Evolutionary conservation across 176 grass and related monocot species (phyloP).

Genomic region (Oryza coarctata): DNA sequence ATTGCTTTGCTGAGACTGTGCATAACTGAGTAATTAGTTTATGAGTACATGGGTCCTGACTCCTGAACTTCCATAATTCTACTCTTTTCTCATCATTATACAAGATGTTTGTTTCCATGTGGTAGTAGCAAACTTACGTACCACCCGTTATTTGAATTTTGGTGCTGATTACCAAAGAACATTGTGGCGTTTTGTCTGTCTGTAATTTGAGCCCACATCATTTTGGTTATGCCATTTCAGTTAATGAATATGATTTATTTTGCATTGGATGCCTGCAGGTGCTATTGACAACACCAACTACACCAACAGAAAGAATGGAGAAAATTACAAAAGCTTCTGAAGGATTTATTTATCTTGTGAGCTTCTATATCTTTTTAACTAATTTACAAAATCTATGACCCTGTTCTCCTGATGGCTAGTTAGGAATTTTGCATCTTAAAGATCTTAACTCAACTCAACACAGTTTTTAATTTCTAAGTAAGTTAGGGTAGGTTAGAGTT

Average conservation of each 20-base stretch:
- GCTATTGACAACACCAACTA: constrained; percentile 94
- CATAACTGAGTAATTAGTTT: not conserved
- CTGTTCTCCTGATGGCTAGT: not conserved
- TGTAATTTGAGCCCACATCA: not conserved
- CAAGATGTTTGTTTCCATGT: not conserved
- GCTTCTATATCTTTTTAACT: constrained; percentile 13
- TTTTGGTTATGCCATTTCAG: constrained; percentile 17
- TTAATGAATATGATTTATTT: constrained; percentile 15
- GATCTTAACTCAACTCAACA: too few species aligned
- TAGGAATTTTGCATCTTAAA: too few species aligned
- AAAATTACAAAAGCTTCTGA: constrained; percentile 78
- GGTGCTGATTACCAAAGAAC: not conserved
- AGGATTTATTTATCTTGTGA: constrained; percentile 98
- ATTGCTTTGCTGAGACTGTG: not conserved
- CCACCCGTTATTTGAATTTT: not conserved
- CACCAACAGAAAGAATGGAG: constrained; percentile 97
- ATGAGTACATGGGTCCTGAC: not conserved
- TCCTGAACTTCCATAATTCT: not conserved
- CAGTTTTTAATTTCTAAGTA: too few species aligned
- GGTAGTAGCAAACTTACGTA: not conserved
- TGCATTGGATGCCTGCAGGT: constrained; percentile 58
- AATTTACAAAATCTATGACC: not conserved
- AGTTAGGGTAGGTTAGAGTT: too few species aligned
- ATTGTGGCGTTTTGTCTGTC: constrained; percentile 20
- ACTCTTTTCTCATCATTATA: not conserved